phyloP scores from a whole-genome alignment of 2,329 filamentous ascomycete genomes.

The Lasiodiplodia gonubiensis region DNA sequence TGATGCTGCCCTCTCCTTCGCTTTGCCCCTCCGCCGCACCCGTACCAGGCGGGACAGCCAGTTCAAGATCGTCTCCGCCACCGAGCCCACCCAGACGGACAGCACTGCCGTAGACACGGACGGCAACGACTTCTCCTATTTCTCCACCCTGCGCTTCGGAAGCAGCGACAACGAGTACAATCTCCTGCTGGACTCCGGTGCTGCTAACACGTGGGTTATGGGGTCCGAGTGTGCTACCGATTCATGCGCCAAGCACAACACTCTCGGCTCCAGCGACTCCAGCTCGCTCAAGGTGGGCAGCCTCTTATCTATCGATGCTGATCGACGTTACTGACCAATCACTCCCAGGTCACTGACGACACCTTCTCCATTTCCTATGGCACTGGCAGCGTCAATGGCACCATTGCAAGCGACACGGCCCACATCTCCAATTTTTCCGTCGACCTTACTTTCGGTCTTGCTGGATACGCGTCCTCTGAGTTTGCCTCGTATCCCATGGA shows the following conservation, averaged over 20 bases:
- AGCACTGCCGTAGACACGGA: conserved; percentile 60
- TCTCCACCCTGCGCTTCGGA: conserved; percentile 58
- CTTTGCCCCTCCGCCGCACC: conserved; percentile 39
- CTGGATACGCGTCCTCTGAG: conserved; percentile 71
- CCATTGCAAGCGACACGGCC: conserved; percentile 69
- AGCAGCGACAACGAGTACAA: conserved; percentile 57
- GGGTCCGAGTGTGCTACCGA: conserved; percentile 68
- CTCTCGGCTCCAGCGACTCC: conserved; percentile 71
- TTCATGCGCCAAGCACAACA: conserved; percentile 72
- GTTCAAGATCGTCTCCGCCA: conserved; percentile 47
- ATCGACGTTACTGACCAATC: neutral
- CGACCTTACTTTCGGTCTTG: conserved; percentile 73
- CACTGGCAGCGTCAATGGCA: conserved; percentile 73
- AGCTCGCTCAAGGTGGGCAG: conserved; percentile 58
- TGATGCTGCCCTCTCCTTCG: conserved; percentile 33
- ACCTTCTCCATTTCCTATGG: conserved; percentile 76
- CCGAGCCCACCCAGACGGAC: conserved; percentile 49
- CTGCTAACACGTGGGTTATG: conserved; percentile 82
- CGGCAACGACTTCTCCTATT: conserved; percentile 61
- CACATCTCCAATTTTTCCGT: conserved; percentile 69
- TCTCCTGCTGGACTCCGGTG: conserved; percentile 61
- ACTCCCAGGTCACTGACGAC: conserved; percentile 52
- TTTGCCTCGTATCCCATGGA: conserved; percentile 84
- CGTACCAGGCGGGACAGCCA: conserved; percentile 53
- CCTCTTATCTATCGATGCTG: neutral